Percentiles rank a stretch among this genome's conserved stretches.
phyloP scores from a whole-genome alignment of 768 basidiomycete genomes.

The Mycena belliarum region DNA sequence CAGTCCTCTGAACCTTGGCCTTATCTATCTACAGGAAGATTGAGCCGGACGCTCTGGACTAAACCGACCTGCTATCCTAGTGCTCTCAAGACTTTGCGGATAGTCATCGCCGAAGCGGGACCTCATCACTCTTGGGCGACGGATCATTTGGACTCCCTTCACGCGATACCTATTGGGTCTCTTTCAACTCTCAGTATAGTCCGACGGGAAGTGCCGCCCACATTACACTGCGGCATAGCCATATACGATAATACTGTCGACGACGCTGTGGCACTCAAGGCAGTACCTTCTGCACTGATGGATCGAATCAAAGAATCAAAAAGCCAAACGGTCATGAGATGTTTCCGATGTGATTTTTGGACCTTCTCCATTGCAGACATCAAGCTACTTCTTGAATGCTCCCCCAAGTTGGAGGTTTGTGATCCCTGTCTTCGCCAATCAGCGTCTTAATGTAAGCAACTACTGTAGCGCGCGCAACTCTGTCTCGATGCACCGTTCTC shows the following conservation, averaged over 20 bases:
- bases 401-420: conserved; percentile 33
- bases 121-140: conserved; percentile 42
- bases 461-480: conserved; percentile 29
- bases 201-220: conserved; percentile 27
- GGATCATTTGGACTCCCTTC: conserved; percentile 38
- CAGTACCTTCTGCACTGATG: conserved; percentile 33
- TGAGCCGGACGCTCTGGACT: conserved; percentile 37
- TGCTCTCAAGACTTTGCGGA: conserved; percentile 27
- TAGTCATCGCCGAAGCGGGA: conserved; percentile 33
- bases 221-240: conserved; percentile 20
- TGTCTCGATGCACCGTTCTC: conserved; percentile 38
- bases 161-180: conserved; percentile 28
- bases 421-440: background rate
- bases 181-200: conserved; percentile 30
- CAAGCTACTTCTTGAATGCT: conserved; percentile 34
- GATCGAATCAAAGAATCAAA: conserved; percentile 27
- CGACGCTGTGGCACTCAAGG: conserved; percentile 30
- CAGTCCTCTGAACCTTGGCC: background rate
- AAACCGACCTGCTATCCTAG: conserved; percentile 30
- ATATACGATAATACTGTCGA: conserved; percentile 27
- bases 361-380: conserved; percentile 33
- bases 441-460: conserved; percentile 1
- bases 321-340: conserved; percentile 24
- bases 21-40: conserved; percentile 28
- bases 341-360: conserved; percentile 44